These are phyloP conservation scores for Ustilago vetiveriae DNA, from an alignment of 1,284 basidiomycete genomes.

Conservation along the genomic window DNA sequence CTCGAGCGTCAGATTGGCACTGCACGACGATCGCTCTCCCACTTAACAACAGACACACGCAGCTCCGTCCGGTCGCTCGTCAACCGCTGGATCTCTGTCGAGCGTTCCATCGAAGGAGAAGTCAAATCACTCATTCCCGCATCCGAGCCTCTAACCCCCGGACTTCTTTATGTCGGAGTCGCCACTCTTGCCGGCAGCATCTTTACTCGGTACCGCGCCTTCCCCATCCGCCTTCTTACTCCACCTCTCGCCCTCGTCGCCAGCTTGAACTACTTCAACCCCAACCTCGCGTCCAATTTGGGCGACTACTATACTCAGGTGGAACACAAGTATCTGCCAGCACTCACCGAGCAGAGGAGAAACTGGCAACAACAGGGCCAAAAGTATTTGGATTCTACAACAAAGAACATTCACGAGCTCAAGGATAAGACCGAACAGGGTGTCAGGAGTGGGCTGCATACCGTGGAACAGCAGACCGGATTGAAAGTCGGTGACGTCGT, in stretches of 20 bases:
- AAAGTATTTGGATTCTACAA: constrained; percentile 19
- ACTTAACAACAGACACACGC: constrained; percentile 35
- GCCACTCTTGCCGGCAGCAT: constrained; percentile 87
- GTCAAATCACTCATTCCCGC: constrained; percentile 82
- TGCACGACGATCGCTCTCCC: constrained; percentile 44
- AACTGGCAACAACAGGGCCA: constrained; percentile 2
- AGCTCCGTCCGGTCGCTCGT: constrained; percentile 35
- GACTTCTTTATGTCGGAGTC: constrained; percentile 76
- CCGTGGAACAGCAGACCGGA: constrained; percentile 56
- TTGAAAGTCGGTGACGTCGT: constrained; percentile 49
- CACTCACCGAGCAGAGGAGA: constrained; percentile 46
- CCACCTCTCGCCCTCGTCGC: constrained; percentile 57
- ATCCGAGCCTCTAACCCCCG: constrained; percentile 84
- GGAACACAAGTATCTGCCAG: constrained; percentile 46
- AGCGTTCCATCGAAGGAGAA: constrained; percentile 69
- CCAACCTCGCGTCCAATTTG: constrained; percentile 58
- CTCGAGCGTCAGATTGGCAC: constrained; percentile 57
- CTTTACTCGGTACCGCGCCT: constrained; percentile 77
- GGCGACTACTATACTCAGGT: constrained; percentile 53
- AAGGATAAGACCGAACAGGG: constrained; percentile 38
- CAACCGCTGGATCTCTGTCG: constrained; percentile 56
- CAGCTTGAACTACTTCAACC: constrained; percentile 65
- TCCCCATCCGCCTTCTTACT: constrained; percentile 64
- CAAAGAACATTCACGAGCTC: constrained; percentile 26
- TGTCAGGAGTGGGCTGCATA: constrained; percentile 39